Conservation (phyloP, 495 filamentous ascomycete species). For the Cudoniella acicularis region DNA sequence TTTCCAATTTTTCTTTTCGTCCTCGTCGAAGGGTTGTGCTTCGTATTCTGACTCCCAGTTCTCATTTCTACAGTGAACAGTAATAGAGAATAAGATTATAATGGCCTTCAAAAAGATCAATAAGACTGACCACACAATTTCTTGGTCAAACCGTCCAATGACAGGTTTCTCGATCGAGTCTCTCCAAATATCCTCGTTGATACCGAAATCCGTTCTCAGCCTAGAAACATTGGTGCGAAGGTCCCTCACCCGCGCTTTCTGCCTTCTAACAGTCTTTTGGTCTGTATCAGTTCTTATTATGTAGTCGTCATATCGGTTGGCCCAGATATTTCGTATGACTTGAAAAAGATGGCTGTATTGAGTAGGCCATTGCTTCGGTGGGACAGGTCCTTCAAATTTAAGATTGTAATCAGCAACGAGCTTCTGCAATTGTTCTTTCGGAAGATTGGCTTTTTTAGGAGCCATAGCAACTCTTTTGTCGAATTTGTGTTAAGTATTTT, state of each 20-base stretch:
- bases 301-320: conserved; percentile 8
- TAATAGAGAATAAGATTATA: not conserved
- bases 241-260: conserved; percentile 1
- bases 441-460: conserved; percentile 1
- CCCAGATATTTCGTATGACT: conserved; percentile 10
- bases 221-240: not conserved
- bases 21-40: conserved; percentile 1
- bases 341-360: conserved; percentile 8
- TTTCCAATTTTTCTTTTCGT: conserved; percentile 4
- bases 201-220: not conserved
- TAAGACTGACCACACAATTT: conserved; percentile 5
- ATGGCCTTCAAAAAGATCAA: not conserved
- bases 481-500: no score
- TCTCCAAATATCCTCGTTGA: conserved; percentile 12
- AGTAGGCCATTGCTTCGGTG: conserved; percentile 3
- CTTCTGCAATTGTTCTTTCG: not conserved
- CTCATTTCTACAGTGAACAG: conserved; percentile 5
- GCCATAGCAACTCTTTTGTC: not conserved
- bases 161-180: not conserved
- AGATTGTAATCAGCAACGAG: not conserved
- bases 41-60: conserved; percentile 4
- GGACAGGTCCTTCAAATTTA: conserved; percentile 4
- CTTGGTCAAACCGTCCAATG: not conserved
- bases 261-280: not conserved
- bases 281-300: conserved; percentile 7